Percentiles rank a stretch among this genome's conserved stretches.
Evolutionary conservation across 2,329 filamentous ascomycete species (phyloP).

Genomic region (Beauveria pseudobassiana): DNA sequence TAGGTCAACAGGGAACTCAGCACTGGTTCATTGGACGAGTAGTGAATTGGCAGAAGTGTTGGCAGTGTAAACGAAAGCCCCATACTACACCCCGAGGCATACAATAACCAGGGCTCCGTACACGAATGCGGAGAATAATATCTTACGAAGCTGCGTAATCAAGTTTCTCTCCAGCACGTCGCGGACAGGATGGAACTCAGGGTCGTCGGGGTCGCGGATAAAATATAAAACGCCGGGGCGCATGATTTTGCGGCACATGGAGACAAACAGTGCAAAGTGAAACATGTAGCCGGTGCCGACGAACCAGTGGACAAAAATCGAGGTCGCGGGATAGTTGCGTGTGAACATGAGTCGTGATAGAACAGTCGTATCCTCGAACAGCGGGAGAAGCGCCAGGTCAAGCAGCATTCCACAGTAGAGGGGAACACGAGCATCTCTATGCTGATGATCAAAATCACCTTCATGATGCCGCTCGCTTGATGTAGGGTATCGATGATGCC

Average conservation of each 20-base stretch:
- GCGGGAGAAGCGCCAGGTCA: constrained; percentile 77
- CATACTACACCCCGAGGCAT: constrained; percentile 95
- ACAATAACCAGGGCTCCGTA: constrained; percentile 90
- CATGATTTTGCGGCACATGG: constrained; percentile 98
- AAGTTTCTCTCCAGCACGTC: constrained; percentile 93
- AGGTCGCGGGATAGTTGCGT: constrained; percentile 71
- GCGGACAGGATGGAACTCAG: constrained; percentile 93
- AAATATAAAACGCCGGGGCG: constrained; percentile 93
- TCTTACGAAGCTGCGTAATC: constrained; percentile 88
- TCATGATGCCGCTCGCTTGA: constrained; percentile 93
- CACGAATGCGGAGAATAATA: constrained; percentile 89
- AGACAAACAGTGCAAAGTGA: constrained; percentile 96
- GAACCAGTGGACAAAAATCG: constrained; percentile 97
- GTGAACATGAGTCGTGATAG: constrained; percentile 73
- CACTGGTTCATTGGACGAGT: constrained; percentile 85
- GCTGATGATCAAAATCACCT: constrained; percentile 95
- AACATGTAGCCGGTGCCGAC: constrained; percentile 99
- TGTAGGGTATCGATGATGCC: constrained; percentile 74
- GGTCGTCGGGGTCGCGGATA: constrained; percentile 95
- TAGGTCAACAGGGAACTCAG: constrained; percentile 88
- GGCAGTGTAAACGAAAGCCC: constrained; percentile 64
- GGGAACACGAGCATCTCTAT: constrained; percentile 97
- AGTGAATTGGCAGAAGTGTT: constrained; percentile 80
- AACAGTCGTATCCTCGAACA: constrained; percentile 77
- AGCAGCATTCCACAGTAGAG: constrained; percentile 90